A percentile compares a stretch with the other conserved stretches of the same genome.
phyloP scores from a whole-genome alignment of 169 alveolate species.

The Eimeria acervulina region DNA sequence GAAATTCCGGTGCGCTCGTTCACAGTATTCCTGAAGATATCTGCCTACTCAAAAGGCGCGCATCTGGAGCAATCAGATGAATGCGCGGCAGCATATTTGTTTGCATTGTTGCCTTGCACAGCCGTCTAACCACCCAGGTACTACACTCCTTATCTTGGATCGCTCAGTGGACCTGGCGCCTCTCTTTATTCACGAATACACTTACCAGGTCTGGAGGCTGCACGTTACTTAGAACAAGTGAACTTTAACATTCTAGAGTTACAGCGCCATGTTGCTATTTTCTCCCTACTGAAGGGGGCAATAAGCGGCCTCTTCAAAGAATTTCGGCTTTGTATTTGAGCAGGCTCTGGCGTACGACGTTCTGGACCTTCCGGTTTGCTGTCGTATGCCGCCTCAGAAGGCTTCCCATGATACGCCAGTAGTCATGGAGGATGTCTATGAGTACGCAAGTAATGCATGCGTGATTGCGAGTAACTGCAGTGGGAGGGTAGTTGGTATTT shows the following conservation, averaged over 20 bases:
- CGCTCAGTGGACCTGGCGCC: slow-evolving; percentile 84
- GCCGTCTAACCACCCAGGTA: slow-evolving; percentile 25
- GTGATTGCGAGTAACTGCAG: not conserved
- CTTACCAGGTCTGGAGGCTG: slow-evolving; percentile 78
- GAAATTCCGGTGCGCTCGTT: slow-evolving; percentile 34
- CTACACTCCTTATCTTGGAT: slow-evolving; percentile 72
- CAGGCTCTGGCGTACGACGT: slow-evolving; percentile 83
- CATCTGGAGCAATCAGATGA: not conserved
- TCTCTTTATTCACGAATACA: slow-evolving; percentile 83
- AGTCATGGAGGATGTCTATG: slow-evolving; percentile 56
- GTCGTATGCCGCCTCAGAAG: not conserved
- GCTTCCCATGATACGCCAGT: not conserved
- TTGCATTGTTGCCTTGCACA: slow-evolving; percentile 30
- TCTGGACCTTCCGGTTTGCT: slow-evolving; percentile 77
- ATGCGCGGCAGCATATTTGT: not conserved
- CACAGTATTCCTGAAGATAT: not conserved
- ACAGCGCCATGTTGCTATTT: not conserved
- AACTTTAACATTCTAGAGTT: not conserved
- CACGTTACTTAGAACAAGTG: not conserved
- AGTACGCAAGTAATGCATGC: slow-evolving; percentile 33
- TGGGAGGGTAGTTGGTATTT: not conserved
- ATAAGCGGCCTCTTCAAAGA: not conserved
- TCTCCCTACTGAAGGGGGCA: not conserved
- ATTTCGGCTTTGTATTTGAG: not conserved
- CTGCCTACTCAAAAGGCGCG: too few species aligned